These are phyloP conservation scores for Viola pubescens DNA, from an alignment of 441 rosid species.

Conservation along the genomic window DNA sequence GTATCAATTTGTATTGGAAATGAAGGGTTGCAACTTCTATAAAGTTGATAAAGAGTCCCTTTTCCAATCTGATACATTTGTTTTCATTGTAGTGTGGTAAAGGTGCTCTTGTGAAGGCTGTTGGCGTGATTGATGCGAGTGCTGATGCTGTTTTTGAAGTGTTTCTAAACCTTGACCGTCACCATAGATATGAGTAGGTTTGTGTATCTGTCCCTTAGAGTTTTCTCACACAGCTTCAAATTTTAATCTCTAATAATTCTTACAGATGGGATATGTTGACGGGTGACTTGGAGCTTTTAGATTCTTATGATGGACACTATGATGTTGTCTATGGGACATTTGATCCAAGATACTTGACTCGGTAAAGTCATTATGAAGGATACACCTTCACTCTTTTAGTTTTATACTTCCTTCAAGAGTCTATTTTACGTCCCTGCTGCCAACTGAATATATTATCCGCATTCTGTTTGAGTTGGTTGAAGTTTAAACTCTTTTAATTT, in stretches of 20 bases:
- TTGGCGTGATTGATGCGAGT: constrained; percentile 77
- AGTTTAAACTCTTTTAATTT: no score
- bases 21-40: constrained; percentile 8
- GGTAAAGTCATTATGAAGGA: constrained; percentile 39
- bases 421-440: neutral
- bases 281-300: constrained; percentile 78
- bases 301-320: constrained; percentile 83
- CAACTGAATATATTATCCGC: neutral
- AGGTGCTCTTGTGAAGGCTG: constrained; percentile 88
- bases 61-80: constrained; percentile 13
- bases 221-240: constrained; percentile 17
- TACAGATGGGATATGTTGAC: constrained; percentile 98
- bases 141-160: constrained; percentile 93
- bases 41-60: constrained; percentile 10
- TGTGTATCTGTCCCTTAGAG: constrained; percentile 15
- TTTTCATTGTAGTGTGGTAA: constrained; percentile 51
- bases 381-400: neutral
- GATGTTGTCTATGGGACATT: constrained; percentile 80
- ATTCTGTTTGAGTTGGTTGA: no score
- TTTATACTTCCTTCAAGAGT: neutral
- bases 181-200: constrained; percentile 86
- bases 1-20: constrained; percentile 2
- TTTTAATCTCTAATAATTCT: constrained; percentile 18
- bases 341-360: constrained; percentile 75
- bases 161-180: constrained; percentile 62